Evolutionary conservation across 1,284 basidiomycete species (phyloP), one percentile per base, ranked within the genome.

Genomic region (Coniferiporia sulphurascens): DNA sequence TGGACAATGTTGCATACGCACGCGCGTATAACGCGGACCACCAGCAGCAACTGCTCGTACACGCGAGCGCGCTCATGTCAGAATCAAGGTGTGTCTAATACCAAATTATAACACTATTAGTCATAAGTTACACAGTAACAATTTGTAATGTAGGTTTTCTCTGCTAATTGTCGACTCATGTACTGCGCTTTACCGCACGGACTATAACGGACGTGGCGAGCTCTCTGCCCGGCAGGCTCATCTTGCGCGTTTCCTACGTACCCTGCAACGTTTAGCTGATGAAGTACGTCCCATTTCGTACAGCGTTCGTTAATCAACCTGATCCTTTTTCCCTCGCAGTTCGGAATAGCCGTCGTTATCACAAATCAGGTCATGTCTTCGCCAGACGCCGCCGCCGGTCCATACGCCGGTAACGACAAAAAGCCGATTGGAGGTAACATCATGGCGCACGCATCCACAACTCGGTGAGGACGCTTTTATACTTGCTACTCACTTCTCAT

Each of bases 331-430:
- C 64, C 51, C 22, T 44, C 64, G 8, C 63, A 96, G 93, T 99
- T 94, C 69, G 97, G 96, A 35, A 93, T 99, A 32, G 96, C 96
- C 0, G 96, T 99, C 15, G 95, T 99, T 3, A 88, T 98, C 55
- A 95, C 94, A 4, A 99, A 99, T 71, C 97, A 99, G 74, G 97
- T 99, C 62, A 98, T 99, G 79, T 98, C 97, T 15, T 95, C 89
- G 65, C 96, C 97, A 1, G 97, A 99, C 69, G 93, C 91, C 12
- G 86, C 90, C n/a, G 90, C 90, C 22, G 90, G 89, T 8, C 91
- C 91, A 52, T 96, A 94, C 68, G 87, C 86, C 15, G 81, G 84
- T 8, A 93, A 94, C 65, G 92, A 96, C 76, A 98, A 98, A 82
- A 99, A 98, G 73, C 96, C 96, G 4, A 97, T 99, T 63, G 94